These are phyloP conservation scores for Biancaea sappan DNA, from an alignment of 306 rosid genomes.

Conservation along the genomic window DNA sequence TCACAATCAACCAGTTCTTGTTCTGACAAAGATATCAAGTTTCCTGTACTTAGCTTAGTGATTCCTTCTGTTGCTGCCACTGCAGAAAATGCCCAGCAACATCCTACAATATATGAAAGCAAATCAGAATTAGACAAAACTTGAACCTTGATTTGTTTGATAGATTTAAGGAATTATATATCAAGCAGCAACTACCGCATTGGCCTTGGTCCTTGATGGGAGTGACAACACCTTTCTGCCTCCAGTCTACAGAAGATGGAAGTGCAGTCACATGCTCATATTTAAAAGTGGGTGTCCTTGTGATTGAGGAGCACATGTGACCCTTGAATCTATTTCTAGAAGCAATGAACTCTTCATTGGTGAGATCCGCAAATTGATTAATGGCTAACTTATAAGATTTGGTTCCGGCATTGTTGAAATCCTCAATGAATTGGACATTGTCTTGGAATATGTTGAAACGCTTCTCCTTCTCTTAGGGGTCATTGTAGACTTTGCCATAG, in stretches of 20 bases:
- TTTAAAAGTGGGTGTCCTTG: constrained; percentile 13
- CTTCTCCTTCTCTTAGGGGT: not conserved
- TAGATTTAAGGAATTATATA: no score
- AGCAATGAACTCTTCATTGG: no score
- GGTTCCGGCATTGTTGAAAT: not conserved
- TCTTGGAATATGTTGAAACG: constrained; percentile 36
- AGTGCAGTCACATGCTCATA: constrained; percentile 15
- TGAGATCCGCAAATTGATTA: no score
- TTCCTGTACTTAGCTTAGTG: no score
- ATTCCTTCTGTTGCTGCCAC: no score
- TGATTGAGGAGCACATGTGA: constrained; percentile 22
- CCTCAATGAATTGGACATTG: constrained; percentile 6
- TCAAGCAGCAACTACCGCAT: no score
- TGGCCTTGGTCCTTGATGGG: constrained; percentile 40
- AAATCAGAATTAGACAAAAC: not conserved
- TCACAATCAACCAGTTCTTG: no score
- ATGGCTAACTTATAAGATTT: constrained; percentile 39
- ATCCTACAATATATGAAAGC: no score
- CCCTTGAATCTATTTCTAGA: no score
- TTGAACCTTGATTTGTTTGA: not conserved
- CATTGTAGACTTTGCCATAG: constrained; percentile 16
- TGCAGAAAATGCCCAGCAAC: no score
- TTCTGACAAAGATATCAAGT: no score
- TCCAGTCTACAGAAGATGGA: constrained; percentile 33
- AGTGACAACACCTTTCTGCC: constrained; percentile 29